Percentiles rank a stretch among this genome's conserved stretches.
phyloP scores from a whole-genome alignment of 2,329 filamentous ascomycete genomes.

The Trichoderma asperellum region DNA sequence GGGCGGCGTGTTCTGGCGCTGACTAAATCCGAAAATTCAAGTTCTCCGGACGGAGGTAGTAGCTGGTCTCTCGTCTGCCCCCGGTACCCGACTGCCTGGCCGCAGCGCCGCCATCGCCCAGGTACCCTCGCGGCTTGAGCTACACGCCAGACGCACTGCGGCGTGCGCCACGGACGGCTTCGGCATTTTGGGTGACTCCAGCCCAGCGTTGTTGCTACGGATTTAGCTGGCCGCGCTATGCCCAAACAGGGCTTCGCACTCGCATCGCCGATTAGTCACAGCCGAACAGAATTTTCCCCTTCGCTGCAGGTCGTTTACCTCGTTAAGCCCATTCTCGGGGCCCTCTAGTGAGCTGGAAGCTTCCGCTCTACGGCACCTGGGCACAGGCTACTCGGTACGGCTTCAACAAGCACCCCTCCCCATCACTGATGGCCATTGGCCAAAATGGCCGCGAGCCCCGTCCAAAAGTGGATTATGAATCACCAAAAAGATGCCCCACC shows the following conservation, averaged over 20 bases:
- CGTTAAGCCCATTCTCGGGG: neutral
- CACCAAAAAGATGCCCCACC: slow-evolving; percentile 1
- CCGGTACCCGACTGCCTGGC: slow-evolving; percentile 26
- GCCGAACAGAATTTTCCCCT: neutral
- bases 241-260: slow-evolving; percentile 10
- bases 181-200: slow-evolving; percentile 27
- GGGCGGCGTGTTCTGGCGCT: slow-evolving; percentile 11
- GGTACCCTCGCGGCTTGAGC: slow-evolving; percentile 23
- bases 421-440: slow-evolving; percentile 10
- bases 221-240: slow-evolving; percentile 6
- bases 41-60: slow-evolving; percentile 17
- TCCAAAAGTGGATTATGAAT: slow-evolving; percentile 27
- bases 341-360: slow-evolving; percentile 12
- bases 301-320: neutral
- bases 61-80: slow-evolving; percentile 16
- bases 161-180: slow-evolving; percentile 26
- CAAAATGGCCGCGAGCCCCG: slow-evolving; percentile 5
- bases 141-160: slow-evolving; percentile 5
- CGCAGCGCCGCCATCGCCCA: slow-evolving; percentile 13
- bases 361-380: slow-evolving; percentile 7
- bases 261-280: slow-evolving; percentile 21
- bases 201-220: neutral
- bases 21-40: slow-evolving; percentile 27
- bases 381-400: neutral
- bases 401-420: neutral